A percentile compares a stretch with the other conserved stretches of the same genome.
These are phyloP conservation scores for Colletotrichum incanum DNA, from an alignment of 2,329 filamentous ascomycete genomes.

Conservation along the genomic window DNA sequence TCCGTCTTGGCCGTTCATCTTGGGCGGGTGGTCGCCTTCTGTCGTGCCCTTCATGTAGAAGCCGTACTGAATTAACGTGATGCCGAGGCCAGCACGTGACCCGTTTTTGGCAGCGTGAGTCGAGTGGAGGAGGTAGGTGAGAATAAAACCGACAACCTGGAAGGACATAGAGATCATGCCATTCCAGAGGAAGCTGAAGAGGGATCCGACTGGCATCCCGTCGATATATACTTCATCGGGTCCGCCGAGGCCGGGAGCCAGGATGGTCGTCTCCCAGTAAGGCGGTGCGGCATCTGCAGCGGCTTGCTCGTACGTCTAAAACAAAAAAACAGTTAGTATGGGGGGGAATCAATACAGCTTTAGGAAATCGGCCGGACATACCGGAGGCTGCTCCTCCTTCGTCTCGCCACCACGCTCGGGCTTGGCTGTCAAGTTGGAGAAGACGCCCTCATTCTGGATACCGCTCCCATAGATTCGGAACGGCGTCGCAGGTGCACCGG, in stretches of 20 bases:
- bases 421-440: conserved; percentile 94
- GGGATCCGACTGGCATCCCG: conserved; percentile 90
- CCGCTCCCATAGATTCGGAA: conserved; percentile 78
- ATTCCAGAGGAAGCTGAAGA: conserved; percentile 93
- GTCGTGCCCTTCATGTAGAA: conserved; percentile 86
- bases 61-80: conserved; percentile 96
- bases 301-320: conserved; percentile 96
- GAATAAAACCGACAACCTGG: conserved; percentile 95
- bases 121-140: conserved; percentile 97
- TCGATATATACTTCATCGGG: conserved; percentile 97
- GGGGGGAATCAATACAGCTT: conserved; percentile 19
- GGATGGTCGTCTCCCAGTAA: conserved; percentile 99
- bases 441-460: conserved; percentile 92
- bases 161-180: conserved; percentile 98
- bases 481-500: conserved; percentile 51
- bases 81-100: conserved; percentile 91
- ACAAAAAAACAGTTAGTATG: conserved; percentile 54
- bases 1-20: conserved; percentile 67
- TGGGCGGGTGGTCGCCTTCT: conserved; percentile 53
- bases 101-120: conserved; percentile 99
- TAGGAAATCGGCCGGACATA: conserved; percentile 65
- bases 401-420: conserved; percentile 85
- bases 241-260: conserved; percentile 91
- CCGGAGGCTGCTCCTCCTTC: conserved; percentile 92
- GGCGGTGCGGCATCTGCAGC: conserved; percentile 96